Conservation (phyloP, 106 monocot genomes). For the Allium sativum region DNA sequence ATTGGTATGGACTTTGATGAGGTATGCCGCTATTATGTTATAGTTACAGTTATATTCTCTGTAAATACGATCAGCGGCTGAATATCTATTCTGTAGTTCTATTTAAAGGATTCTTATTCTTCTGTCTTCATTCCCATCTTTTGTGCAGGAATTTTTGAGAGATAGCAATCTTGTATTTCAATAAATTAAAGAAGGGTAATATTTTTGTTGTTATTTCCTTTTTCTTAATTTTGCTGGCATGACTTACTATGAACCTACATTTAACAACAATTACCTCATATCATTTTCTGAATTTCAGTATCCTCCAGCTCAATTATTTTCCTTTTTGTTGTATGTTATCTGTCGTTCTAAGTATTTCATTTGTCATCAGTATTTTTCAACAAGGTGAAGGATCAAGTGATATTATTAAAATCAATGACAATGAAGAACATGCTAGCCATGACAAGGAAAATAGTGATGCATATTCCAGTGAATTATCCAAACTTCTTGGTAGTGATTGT, state of each 20-base stretch:
- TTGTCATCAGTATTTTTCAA: constrained; percentile 26
- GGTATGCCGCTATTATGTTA: constrained; percentile 28
- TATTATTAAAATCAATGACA: constrained; percentile 13
- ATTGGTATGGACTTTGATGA: constrained; percentile 90
- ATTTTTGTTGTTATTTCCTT: neutral
- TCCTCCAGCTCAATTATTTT: too few species aligned
- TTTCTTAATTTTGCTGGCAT: too few species aligned
- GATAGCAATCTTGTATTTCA: constrained; percentile 35
- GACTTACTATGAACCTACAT: too few species aligned
- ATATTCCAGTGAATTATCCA: constrained; percentile 27
- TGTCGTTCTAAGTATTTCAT: neutral
- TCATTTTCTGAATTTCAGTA: too few species aligned
- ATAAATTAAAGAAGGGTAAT: constrained; percentile 38
- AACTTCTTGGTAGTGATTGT: constrained; percentile 12
- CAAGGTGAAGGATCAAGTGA: constrained; percentile 29
- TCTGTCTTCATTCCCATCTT: neutral
- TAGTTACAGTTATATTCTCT: constrained; percentile 1
- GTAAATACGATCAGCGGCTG: neutral
- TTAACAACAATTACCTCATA: too few species aligned
- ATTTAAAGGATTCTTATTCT: neutral
- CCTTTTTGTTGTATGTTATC: neutral
- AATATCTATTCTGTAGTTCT: too few species aligned
- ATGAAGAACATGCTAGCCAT: constrained; percentile 12
- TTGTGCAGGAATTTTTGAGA: constrained; percentile 53
- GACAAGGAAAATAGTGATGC: constrained; percentile 17